Base-by-base conservation (phyloP, 202 grass and related monocot genomes). In the Tripidium arundinaceum region DNA sequence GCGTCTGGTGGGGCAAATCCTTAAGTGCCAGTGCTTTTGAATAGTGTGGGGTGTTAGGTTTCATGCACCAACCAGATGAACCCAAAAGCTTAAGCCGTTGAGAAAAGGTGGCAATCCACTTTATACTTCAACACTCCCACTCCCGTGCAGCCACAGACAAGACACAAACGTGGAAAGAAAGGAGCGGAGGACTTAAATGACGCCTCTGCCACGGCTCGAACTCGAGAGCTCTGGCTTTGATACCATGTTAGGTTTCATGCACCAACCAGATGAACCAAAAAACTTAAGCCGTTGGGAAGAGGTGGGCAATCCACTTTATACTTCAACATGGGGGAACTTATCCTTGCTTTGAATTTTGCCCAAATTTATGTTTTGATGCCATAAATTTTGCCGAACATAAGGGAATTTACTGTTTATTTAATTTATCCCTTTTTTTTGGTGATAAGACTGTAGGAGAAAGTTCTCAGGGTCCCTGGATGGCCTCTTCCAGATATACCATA, bases 401-500 rank as follows among this genome's bases (percentile, higher is more conserved):
- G n/a, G n/a, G n/a, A n/a, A n/a, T n/a, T n/a, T n/a, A 57, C 61
- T 43, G 11, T 72, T 42, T 75, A 22, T 29, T 81, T 83, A 19
- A 64, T 64, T 78, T 78, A 21, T 72, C 13, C 25, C 50, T 54
- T 80, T 64, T 72, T n/a, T 64, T 72, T n/a, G 28, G 11, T 64
- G 12, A 77, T 28, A 86, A 99, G 96, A 93, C 78, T 99, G 92
- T 40, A 91, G 90, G 88, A 84, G 81, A 66, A 99, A 99, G 59
- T 99, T 95, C 46, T 80, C 81, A 15, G 92, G 92, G 70, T 93
- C 90, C 50, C 67, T 99, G 55, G 96, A 99, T 91, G 92, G 60
- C 42, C 92, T 99, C 89, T 99, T 99, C 86, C 86, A 91, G 78
- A 93, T 99, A 77, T 99, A 99, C 62, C 96, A 95, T 83, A 89